Base-by-base conservation (phyloP, 495 filamentous ascomycete species). In the Lineolata rhizophorae region DNA sequence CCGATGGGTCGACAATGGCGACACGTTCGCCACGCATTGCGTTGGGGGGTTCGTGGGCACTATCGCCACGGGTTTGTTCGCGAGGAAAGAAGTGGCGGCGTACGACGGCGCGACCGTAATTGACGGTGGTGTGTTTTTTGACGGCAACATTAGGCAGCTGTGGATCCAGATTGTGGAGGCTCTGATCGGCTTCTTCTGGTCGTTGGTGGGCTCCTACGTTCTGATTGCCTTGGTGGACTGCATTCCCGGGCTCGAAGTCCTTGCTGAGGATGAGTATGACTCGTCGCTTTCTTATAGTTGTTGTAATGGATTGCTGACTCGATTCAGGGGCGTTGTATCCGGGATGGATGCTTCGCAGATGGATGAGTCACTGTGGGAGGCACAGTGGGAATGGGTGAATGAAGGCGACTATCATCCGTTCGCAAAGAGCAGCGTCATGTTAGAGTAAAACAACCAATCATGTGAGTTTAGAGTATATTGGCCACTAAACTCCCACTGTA, bases 261-360 rank as follows among this genome's bases (percentile, higher is more conserved):
- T 46, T 25, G 43, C 43, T 18, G 29, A 29, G 15, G 43, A 46
- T 16, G 35, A 43, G 42, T 45, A 33, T 32, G 39, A 35, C 5
- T 4, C 4, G 14, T 9, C 9, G 17, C 9, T 16, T 17, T 30
- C 8, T 30, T 30, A 12, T 26, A 12, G 22, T 12, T 26, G 12
- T 26, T 26, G 22, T 8, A 27, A 27, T n/a, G n/a, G 12, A 10
- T 22, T n/a, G 46, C 52, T 52, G 35, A 38, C 40, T 42, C 19
- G 30, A 4, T 30, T 4, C 36, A 62, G 56, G 38, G 53, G 59
- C 30, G 44, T 60, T 17, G 46, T 60, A 32, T 41, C 43, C 5
- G 57, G 59, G 0, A 55, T 63, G 50, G 59, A 61, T 36, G 51
- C 46, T 24, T 55, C 51, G 14, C 56, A 63, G 40, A 59, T 63